Evolutionary conservation across 2,329 filamentous ascomycete genomes (phyloP).

Genomic region (Myriosclerotinia scirpicola): DNA sequence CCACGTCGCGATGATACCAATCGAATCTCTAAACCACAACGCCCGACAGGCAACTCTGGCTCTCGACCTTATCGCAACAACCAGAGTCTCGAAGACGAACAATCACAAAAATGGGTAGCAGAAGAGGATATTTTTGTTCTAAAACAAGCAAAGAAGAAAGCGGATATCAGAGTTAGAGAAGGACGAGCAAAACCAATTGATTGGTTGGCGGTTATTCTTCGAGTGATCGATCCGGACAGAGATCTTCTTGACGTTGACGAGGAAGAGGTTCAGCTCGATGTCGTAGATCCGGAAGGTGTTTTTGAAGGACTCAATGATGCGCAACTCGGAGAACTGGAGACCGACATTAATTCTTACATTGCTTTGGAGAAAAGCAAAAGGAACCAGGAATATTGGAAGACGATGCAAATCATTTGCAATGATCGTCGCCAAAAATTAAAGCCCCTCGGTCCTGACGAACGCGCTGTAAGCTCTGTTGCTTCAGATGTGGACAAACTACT

Average conservation of each 20-base stretch:
- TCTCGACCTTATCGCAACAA: constrained; percentile 36
- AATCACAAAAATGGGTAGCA: constrained; percentile 80
- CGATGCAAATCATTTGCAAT: constrained; percentile 79
- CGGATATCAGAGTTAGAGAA: constrained; percentile 89
- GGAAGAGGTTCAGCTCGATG: constrained; percentile 67
- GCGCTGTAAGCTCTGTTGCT: constrained; percentile 78
- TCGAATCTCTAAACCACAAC: constrained; percentile 55
- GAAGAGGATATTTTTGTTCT: constrained; percentile 96
- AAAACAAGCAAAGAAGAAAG: constrained; percentile 97
- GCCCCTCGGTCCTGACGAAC: constrained; percentile 58
- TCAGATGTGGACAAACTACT: constrained; percentile 87
- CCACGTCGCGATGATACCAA: constrained; percentile 56
- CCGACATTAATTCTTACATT: constrained; percentile 78
- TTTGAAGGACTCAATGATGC: constrained; percentile 68
- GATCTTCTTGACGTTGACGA: constrained; percentile 82
- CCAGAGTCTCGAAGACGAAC: constrained; percentile 59
- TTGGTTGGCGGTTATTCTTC: constrained; percentile 86
- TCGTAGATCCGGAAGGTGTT: constrained; percentile 78
- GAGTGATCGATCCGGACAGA: constrained; percentile 81
- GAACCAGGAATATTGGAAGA: constrained; percentile 91
- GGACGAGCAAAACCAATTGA: constrained; percentile 90
- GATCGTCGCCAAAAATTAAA: constrained; percentile 69
- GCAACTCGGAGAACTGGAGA: constrained; percentile 73
- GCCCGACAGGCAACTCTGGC: constrained; percentile 36
- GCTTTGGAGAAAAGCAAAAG: constrained; percentile 73